phyloP scores from a whole-genome alignment of 768 basidiomycete genomes.

The Pisolithus marmoratus region DNA sequence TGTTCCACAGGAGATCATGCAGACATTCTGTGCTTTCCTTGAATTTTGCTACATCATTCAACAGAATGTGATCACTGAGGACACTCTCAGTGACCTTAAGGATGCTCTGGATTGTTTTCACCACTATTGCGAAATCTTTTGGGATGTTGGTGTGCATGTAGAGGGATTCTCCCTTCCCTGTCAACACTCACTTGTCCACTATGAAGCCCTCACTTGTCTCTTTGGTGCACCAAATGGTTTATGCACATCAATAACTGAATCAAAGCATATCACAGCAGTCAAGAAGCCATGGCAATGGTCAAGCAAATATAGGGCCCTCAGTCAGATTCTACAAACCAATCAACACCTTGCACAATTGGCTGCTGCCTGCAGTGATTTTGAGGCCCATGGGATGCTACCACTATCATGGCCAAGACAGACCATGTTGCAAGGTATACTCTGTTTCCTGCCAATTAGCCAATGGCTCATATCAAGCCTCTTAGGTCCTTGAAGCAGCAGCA shows the following conservation, averaged over 20 bases:
- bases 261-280: not conserved
- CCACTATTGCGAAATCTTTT: not conserved
- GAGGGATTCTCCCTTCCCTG: constrained; percentile 11
- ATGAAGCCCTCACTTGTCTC: constrained; percentile 2
- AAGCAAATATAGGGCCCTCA: not conserved
- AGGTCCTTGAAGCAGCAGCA: too few relatives aligned
- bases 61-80: not conserved
- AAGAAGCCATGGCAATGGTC: not conserved
- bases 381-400: constrained; percentile 15
- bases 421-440: too few relatives aligned
- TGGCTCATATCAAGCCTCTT: too few relatives aligned
- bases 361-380: constrained; percentile 15
- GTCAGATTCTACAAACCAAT: not conserved
- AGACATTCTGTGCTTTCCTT: not conserved
- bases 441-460: too few relatives aligned
- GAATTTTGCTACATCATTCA: not conserved
- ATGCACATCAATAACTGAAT: not conserved
- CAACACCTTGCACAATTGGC: constrained; percentile 11
- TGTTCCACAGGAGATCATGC: not conserved
- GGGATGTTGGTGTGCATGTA: constrained; percentile 2
- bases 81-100: not conserved
- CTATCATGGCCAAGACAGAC: too few relatives aligned
- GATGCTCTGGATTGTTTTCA: not conserved
- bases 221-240: constrained; percentile 14
- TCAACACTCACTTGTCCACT: constrained; percentile 15